Evolutionary conservation across 306 rosid genomes (phyloP).

Genomic region (Rubus parviflorus): DNA sequence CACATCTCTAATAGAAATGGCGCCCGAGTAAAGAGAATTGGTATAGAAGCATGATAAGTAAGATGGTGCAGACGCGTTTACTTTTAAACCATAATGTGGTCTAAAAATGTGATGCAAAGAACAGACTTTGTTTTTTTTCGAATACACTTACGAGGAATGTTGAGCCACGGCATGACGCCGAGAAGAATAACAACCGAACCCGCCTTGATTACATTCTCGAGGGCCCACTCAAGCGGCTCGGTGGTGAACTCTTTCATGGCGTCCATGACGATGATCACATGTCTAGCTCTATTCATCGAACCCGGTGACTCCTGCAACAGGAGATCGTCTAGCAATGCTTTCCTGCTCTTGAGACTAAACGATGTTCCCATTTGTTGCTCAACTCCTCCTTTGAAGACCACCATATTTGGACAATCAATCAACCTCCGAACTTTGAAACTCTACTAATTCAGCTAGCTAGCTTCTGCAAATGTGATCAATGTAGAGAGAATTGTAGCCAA

Average conservation of each 20-base stretch:
- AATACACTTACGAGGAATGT: conserved; percentile 40
- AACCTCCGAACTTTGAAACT: neutral
- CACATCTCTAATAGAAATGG: neutral
- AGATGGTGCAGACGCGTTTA: neutral
- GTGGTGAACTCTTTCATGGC: conserved; percentile 55
- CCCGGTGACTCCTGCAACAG: conserved; percentile 16
- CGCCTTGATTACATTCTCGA: conserved; percentile 35
- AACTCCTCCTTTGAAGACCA: neutral
- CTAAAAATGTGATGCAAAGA: no score
- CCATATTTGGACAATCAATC: neutral
- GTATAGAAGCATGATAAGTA: neutral
- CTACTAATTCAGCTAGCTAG: neutral
- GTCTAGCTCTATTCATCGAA: conserved; percentile 23
- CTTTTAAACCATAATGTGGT: neutral
- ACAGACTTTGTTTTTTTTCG: no score
- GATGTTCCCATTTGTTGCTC: neutral
- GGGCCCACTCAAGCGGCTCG: conserved; percentile 47
- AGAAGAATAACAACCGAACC: conserved; percentile 52
- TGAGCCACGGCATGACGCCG: conserved; percentile 66
- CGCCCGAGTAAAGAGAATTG: neutral
- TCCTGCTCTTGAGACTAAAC: neutral
- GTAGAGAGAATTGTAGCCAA: neutral
- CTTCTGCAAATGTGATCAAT: neutral
- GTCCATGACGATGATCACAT: conserved; percentile 59
- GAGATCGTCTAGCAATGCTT: conserved; percentile 18